Base-by-base conservation (phyloP, 257 asterid species). In the Forsythia viridissima region DNA sequence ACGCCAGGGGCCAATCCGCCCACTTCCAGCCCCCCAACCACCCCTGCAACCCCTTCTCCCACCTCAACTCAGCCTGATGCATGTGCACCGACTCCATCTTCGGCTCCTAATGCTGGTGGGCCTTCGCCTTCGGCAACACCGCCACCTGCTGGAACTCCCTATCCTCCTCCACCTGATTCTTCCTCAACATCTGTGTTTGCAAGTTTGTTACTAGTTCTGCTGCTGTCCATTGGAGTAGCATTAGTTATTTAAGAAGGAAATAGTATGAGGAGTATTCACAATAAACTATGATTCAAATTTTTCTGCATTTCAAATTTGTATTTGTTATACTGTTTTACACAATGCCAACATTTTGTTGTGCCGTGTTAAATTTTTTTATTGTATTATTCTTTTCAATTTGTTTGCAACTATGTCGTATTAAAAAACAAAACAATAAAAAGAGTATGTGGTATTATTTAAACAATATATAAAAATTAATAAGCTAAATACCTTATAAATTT, bases 1-100 rank as follows among this genome's bases (percentile, higher is more conserved):
- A 68, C 84, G 8, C 81, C 90, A 6, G 82, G 83, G 0, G 73
- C 87, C 72, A 79, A 48, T 57, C 87, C 89, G 40, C 81, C 88
- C 4, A 4, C 52, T 30, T 3, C 74, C 34, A 8, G 73, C 15
- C 41, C 84, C 16, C 80, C 83, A 2, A 1, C 80, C 1, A 9
- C 74, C n/a, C 76, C 87, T 8, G 3, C 83, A 78, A 46, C 84
- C 15, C 77, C 81, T 18, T 18, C 82, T 6, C 81, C 84, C 36
- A 65, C 83, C 70, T 74, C 72, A 2, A 61, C 76, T 51, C 80
- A 75, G 38, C 83, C 87, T 5, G 81, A 78, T 9, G 82, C 81
- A 11, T 80, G 85, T 78, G 78, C 83, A 4, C 87, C 85, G 0
- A 75, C 84, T 7, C 78, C 77, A 0, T 43, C 70, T 13, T 34